phyloP scores from a whole-genome alignment of 495 filamentous ascomycete species.

The Pseudomonodictys pantanalensis region DNA sequence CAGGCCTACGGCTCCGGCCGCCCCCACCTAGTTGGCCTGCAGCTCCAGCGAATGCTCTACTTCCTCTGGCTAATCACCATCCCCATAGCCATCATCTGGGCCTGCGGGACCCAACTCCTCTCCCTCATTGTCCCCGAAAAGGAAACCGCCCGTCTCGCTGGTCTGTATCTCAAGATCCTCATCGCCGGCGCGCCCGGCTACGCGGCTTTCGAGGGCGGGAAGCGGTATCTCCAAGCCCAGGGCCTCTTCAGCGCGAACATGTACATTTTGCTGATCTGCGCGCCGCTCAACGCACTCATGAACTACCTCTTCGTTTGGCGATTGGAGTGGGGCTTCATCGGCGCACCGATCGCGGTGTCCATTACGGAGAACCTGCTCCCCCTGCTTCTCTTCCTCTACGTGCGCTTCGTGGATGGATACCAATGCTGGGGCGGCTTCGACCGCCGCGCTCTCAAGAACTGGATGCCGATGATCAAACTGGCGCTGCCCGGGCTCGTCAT shows the following conservation, averaged over 20 bases:
- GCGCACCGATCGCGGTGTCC: slow-evolving; percentile 79
- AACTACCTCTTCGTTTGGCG: slow-evolving; percentile 72
- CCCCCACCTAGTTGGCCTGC: slow-evolving; percentile 65
- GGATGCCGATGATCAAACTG: slow-evolving; percentile 82
- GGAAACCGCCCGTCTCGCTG: slow-evolving; percentile 61
- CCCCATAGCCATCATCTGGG: slow-evolving; percentile 62
- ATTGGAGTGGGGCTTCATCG: slow-evolving; percentile 74
- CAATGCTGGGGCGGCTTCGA: slow-evolving; percentile 83
- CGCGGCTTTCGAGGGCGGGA: slow-evolving; percentile 65
- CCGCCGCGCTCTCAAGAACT: slow-evolving; percentile 67
- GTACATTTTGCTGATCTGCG: slow-evolving; percentile 62
- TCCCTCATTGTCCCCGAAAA: slow-evolving; percentile 57
- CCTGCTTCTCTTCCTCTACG: slow-evolving; percentile 68
- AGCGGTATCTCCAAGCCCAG: slow-evolving; percentile 71
- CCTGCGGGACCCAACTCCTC: slow-evolving; percentile 55
- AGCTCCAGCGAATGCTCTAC: slow-evolving; percentile 67
- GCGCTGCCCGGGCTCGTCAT: slow-evolving; percentile 84
- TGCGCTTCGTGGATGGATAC: slow-evolving; percentile 53
- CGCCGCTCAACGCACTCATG: slow-evolving; percentile 63
- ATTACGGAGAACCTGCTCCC: slow-evolving; percentile 82
- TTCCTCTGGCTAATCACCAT: slow-evolving; percentile 62
- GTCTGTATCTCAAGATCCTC: slow-evolving; percentile 63
- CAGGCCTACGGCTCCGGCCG: slow-evolving; percentile 72
- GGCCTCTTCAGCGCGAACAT: slow-evolving; percentile 67
- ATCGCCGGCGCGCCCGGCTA: slow-evolving; percentile 66